Conservation (phyloP, 768 basidiomycete genomes). For the Baorangia bicolor region DNA sequence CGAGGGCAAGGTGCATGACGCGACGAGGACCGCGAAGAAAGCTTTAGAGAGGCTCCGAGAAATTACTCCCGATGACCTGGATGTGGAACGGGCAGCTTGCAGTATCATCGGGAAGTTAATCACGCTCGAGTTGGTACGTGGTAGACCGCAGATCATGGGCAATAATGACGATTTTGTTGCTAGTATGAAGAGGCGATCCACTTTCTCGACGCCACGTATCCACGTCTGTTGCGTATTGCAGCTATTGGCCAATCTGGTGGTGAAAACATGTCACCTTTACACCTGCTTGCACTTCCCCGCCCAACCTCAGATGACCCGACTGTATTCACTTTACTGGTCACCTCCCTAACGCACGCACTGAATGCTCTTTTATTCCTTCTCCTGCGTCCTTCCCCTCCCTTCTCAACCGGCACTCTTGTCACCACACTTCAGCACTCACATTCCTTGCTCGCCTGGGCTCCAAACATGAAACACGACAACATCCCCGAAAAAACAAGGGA, state of each 20-base stretch:
- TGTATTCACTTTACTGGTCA: slow-evolving; percentile 55
- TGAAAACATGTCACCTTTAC: slow-evolving; percentile 9
- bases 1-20: slow-evolving; percentile 37
- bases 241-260: neutral
- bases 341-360: slow-evolving; percentile 58
- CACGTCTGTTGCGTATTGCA: slow-evolving; percentile 34
- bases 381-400: slow-evolving; percentile 16
- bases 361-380: slow-evolving; percentile 37
- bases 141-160: neutral
- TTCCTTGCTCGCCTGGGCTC: slow-evolving; percentile 55
- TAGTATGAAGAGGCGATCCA: slow-evolving; percentile 55
- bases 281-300: slow-evolving; percentile 44
- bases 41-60: slow-evolving; percentile 49
- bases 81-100: slow-evolving; percentile 73
- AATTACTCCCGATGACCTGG: slow-evolving; percentile 46
- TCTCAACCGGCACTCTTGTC: slow-evolving; percentile 27
- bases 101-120: slow-evolving; percentile 68
- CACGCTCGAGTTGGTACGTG: slow-evolving; percentile 66
- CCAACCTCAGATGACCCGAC: slow-evolving; percentile 33
- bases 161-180: neutral
- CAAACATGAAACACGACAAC: slow-evolving; percentile 31
- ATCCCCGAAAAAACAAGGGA: slow-evolving; percentile 57
- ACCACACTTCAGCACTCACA: slow-evolving; percentile 28
- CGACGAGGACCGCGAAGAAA: slow-evolving; percentile 36
- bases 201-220: slow-evolving; percentile 47